These are phyloP conservation scores for Colletotrichum sp. DNA, from an alignment of 2,329 filamentous ascomycete species.

Conservation along the genomic window DNA sequence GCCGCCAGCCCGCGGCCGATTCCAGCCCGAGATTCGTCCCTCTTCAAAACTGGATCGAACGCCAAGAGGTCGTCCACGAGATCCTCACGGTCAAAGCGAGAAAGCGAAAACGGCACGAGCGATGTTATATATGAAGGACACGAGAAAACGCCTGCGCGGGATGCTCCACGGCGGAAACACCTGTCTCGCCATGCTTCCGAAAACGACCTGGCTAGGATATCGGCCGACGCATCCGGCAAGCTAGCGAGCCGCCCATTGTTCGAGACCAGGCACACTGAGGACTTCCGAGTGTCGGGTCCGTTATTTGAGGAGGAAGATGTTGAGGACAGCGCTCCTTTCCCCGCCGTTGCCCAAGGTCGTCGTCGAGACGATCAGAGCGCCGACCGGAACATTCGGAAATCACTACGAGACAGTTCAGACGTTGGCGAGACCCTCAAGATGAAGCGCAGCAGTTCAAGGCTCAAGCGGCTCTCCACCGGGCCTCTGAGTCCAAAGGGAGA, in stretches of 20 bases:
- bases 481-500: slow-evolving; percentile 48
- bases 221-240: slow-evolving; percentile 27
- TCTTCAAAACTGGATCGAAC: slow-evolving; percentile 60
- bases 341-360: slow-evolving; percentile 68
- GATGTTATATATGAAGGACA: slow-evolving; percentile 49
- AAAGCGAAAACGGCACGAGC: slow-evolving; percentile 42
- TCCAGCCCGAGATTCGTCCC: slow-evolving; percentile 71
- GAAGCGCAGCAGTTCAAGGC: slow-evolving; percentile 62
- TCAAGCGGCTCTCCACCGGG: slow-evolving; percentile 62
- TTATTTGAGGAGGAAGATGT: slow-evolving; percentile 32
- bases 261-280: slow-evolving; percentile 21
- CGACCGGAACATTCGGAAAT: slow-evolving; percentile 50
- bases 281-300: slow-evolving; percentile 1
- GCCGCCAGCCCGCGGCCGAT: slow-evolving; percentile 59
- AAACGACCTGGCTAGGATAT: slow-evolving; percentile 17
- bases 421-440: slow-evolving; percentile 46
- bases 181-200: slow-evolving; percentile 25
- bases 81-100: slow-evolving; percentile 54
- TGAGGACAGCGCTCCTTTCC: slow-evolving; percentile 74
- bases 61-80: slow-evolving; percentile 59
- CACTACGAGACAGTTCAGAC: slow-evolving; percentile 55
- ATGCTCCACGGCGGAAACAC: slow-evolving; percentile 26
- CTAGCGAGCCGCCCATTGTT: slow-evolving; percentile 13
- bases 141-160: slow-evolving; percentile 29
- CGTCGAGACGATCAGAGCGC: slow-evolving; percentile 55